Evolutionary conservation across 768 basidiomycete species (phyloP), one percentile per base, ranked within the genome.

Genomic region (Tylopilus cervinicoccineus): DNA sequence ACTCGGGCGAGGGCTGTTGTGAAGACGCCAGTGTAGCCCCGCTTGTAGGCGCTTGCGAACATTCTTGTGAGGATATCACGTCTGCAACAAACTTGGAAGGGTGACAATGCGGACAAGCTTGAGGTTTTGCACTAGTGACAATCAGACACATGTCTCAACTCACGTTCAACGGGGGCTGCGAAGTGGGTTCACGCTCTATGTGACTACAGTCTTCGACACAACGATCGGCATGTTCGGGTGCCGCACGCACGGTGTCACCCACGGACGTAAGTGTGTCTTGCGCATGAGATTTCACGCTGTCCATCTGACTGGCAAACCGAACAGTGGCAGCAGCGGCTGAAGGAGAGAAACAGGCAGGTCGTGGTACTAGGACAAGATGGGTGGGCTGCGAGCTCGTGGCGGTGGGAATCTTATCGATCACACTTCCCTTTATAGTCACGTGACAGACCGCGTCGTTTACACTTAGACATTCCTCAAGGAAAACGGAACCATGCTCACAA

Each of bases 401-500:
- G 49, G 45, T 59, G 64, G 63, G 64, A 67, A 57, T 52, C 54
- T 55, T 50, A 54, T 53, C 53, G 54, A 59, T 59, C 52, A 32
- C 29, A 31, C 8, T 12, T 10, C 4, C 41, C 7, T n/a, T 50
- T 50, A 4, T 50, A 17, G 6, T 8, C 62, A 64, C 59, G 54
- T 64, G 62, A 57, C 27, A 17, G 43, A 51, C 26, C n/a, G 22
- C 1, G 14, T 26, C 37, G 12, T 40, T 19, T 48, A n/a, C 33
- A 9, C 17, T 28, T 39, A 24, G 20, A 47, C 38, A 7, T 39
- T 32, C 26, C 6, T 20, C n/a, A n/a, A 33, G 31, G 49, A 7
- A 6, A 17, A 29, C 27, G 26, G 28, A 19, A 36, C n/a, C 27
- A 89, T 89, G 84, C 69, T 86, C 50, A 73, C 73, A 58, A 77